Conservation (phyloP, 192 early-diverging fungal genomes). For the Gigaspora rosea region DNA sequence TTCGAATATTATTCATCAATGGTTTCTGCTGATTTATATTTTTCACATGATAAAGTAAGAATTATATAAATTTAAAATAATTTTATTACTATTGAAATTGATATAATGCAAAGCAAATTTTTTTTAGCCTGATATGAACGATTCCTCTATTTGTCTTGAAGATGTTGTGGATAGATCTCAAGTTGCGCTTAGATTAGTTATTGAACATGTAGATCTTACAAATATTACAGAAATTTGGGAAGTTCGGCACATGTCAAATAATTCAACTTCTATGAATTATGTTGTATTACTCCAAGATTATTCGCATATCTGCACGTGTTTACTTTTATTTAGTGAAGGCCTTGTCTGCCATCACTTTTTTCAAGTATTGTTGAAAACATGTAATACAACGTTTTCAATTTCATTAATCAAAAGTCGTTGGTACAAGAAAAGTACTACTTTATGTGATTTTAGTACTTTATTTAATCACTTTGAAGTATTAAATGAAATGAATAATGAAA, state of each 20-base stretch:
- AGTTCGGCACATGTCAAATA: not conserved
- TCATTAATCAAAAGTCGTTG: not conserved
- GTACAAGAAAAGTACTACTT: not conserved
- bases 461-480: not conserved
- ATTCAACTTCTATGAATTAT: not conserved
- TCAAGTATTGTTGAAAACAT: not conserved
- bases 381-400: not conserved
- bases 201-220: not conserved
- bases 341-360: not conserved
- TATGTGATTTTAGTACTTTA: not conserved
- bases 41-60: not conserved
- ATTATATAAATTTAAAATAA: not conserved
- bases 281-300: not conserved
- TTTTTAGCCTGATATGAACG: not conserved
- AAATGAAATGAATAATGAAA: not conserved
- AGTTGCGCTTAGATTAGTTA: not conserved
- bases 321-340: constrained; percentile 2
- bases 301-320: not conserved
- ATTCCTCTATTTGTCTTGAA: not conserved
- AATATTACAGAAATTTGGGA: not conserved
- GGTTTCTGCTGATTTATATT: not conserved
- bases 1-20: not conserved
- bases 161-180: not conserved
- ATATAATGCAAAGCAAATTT: not conserved
- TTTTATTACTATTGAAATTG: not conserved